phyloP scores from a whole-genome alignment of 371 early-diverging fungal species.

The Mortierella sp. region DNA sequence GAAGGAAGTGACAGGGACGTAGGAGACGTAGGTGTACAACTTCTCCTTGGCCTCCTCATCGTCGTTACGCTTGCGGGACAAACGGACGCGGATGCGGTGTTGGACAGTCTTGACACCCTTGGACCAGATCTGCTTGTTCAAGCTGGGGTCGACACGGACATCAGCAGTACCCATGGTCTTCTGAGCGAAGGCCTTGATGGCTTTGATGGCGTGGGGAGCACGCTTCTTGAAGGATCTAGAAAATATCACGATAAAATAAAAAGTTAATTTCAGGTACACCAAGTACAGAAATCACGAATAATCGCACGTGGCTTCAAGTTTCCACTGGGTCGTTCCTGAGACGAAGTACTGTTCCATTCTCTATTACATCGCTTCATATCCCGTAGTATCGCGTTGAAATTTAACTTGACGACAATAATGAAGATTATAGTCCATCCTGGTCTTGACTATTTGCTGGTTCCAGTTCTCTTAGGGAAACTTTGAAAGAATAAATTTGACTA shows the following conservation, averaged over 20 bases:
- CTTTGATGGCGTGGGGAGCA: slow-evolving; percentile 94
- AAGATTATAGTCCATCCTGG: no score
- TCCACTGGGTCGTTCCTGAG: no score
- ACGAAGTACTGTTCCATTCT: not conserved
- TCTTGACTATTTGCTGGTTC: no score
- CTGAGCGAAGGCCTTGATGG: slow-evolving; percentile 87
- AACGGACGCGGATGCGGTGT: slow-evolving; percentile 93
- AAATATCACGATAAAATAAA: not conserved
- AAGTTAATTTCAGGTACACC: slow-evolving; percentile 23
- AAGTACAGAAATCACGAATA: not conserved
- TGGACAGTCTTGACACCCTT: slow-evolving; percentile 92
- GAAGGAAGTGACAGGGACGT: slow-evolving; percentile 88
- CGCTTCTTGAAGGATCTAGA: slow-evolving; percentile 94
- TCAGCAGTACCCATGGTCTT: slow-evolving; percentile 92
- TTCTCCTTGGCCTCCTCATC: slow-evolving; percentile 94
- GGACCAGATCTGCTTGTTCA: slow-evolving; percentile 90
- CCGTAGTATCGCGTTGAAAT: no score
- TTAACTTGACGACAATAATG: no score
- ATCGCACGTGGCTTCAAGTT: not conserved
- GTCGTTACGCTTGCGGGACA: slow-evolving; percentile 94
- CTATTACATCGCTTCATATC: no score
- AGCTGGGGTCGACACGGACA: slow-evolving; percentile 83
- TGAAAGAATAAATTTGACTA: not conserved
- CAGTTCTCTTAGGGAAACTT: no score
- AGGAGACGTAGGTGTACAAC: slow-evolving; percentile 91